These are phyloP conservation scores for Esteya vermicola DNA, from an alignment of 2,329 filamentous ascomycete genomes.

Conservation along the genomic window DNA sequence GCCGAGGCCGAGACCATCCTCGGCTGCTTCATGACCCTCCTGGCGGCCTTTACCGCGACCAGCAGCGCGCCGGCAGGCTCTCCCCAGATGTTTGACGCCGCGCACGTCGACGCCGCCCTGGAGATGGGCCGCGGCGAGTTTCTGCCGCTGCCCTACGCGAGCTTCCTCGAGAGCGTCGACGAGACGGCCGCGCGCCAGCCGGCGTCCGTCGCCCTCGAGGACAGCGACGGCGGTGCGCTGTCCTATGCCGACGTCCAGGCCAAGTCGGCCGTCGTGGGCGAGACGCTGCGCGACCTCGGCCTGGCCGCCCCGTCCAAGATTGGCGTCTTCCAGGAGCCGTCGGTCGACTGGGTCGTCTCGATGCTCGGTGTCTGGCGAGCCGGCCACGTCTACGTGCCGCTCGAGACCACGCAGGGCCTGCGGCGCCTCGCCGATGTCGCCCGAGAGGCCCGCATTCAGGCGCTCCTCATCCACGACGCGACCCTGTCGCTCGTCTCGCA, in stretches of 20 bases:
- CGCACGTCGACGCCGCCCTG: not conserved
- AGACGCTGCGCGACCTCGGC: not conserved
- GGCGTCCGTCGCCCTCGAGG: not conserved
- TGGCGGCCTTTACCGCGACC: not conserved
- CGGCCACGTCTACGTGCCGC: conserved; percentile 44
- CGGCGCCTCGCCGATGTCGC: conserved; percentile 24
- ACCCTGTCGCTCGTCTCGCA: not conserved
- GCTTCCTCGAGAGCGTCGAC: not conserved
- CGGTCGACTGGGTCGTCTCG: conserved; percentile 9
- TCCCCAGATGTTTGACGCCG: not conserved
- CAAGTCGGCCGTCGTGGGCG: not conserved
- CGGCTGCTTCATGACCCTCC: conserved; percentile 9
- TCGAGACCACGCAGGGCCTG: conserved; percentile 28
- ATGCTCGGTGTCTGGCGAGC: conserved; percentile 41
- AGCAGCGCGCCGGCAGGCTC: not conserved
- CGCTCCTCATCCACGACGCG: not conserved
- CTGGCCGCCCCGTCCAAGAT: not conserved
- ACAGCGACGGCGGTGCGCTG: not conserved
- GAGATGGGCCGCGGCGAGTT: not conserved
- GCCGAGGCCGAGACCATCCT: conserved; percentile 13
- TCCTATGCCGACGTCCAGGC: not conserved
- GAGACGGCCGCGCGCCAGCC: not conserved
- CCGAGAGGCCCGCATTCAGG: conserved; percentile 2
- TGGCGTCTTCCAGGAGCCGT: not conserved
- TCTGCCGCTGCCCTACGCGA: not conserved